Conservation (phyloP, 345 rosid genomes). For the Dipteronia dyeriana region DNA sequence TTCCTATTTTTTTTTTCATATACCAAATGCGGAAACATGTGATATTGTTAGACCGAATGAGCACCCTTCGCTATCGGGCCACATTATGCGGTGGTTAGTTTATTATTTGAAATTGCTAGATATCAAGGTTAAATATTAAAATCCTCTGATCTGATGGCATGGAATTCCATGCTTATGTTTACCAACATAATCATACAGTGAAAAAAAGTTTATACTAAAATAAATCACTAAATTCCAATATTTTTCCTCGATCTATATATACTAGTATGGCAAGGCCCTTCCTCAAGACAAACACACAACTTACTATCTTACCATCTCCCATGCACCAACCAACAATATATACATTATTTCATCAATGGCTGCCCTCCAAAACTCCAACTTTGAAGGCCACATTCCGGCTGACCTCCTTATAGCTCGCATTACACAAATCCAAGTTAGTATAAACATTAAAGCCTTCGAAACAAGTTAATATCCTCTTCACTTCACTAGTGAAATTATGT, state of each 20-base stretch:
- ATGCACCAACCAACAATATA: no score
- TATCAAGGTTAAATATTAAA: not conserved
- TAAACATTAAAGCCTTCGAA: slow-evolving; percentile 28
- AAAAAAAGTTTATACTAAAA: no score
- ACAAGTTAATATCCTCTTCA: slow-evolving; percentile 30
- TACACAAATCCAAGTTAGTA: slow-evolving; percentile 23
- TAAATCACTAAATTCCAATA: not conserved
- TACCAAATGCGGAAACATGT: no score
- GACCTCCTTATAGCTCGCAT: slow-evolving; percentile 26
- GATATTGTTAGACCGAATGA: no score
- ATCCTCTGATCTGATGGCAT: not conserved
- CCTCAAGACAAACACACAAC: not conserved
- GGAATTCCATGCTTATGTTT: not conserved
- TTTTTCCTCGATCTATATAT: not conserved
- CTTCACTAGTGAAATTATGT: slow-evolving; percentile 33
- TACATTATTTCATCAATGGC: slow-evolving; percentile 26
- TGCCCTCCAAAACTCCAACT: slow-evolving; percentile 22
- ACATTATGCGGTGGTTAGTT: not conserved
- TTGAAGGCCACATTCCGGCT: slow-evolving; percentile 11
- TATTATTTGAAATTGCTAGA: not conserved
- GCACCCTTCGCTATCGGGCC: no score
- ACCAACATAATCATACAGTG: not conserved
- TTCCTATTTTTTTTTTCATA: no score
- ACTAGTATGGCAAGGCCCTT: not conserved
- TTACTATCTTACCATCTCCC: not conserved